phyloP scores from a whole-genome alignment of 2,329 filamentous ascomycete genomes.

The Colletotrichum tofieldiae region DNA sequence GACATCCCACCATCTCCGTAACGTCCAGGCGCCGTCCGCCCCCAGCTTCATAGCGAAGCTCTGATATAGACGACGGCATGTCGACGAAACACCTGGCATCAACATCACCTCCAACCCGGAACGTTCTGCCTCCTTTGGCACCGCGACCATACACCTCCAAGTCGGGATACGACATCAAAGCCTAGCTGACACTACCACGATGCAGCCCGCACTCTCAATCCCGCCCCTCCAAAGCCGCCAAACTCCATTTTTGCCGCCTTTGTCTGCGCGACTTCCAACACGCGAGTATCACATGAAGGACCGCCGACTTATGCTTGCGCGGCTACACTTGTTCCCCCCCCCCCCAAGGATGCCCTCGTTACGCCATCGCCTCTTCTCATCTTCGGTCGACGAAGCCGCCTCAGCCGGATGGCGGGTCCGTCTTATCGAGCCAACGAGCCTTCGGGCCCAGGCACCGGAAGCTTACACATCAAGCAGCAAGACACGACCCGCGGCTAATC shows the following conservation, averaged over 20 bases:
- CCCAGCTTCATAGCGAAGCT: slow-evolving; percentile 14
- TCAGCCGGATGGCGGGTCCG: slow-evolving; percentile 36
- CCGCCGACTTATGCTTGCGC: neutral
- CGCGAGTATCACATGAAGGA: slow-evolving; percentile 34
- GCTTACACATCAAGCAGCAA: slow-evolving; percentile 14
- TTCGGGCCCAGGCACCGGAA: slow-evolving; percentile 33
- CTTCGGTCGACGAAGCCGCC: slow-evolving; percentile 36
- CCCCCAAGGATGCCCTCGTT: slow-evolving; percentile 8
- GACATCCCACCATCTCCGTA: slow-evolving; percentile 25
- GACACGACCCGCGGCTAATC: slow-evolving; percentile 17
- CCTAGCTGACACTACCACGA: neutral
- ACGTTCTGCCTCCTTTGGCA: neutral
- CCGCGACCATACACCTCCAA: neutral
- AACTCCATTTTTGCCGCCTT: slow-evolving; percentile 15
- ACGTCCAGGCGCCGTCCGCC: neutral
- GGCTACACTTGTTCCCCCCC: neutral
- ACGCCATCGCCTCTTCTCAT: neutral
- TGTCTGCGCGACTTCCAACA: neutral
- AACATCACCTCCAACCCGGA: neutral
- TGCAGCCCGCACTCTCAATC: slow-evolving; percentile 18
- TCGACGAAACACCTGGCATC: slow-evolving; percentile 21
- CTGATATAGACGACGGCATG: slow-evolving; percentile 12
- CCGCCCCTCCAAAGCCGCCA: slow-evolving; percentile 29
- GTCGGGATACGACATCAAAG: slow-evolving; percentile 7
- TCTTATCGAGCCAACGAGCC: slow-evolving; percentile 40